A percentile compares a stretch with the other conserved stretches of the same genome.
Conservation (phyloP, 2,329 filamentous ascomycete genomes). For the Neophaeococcomyces aloes region DNA sequence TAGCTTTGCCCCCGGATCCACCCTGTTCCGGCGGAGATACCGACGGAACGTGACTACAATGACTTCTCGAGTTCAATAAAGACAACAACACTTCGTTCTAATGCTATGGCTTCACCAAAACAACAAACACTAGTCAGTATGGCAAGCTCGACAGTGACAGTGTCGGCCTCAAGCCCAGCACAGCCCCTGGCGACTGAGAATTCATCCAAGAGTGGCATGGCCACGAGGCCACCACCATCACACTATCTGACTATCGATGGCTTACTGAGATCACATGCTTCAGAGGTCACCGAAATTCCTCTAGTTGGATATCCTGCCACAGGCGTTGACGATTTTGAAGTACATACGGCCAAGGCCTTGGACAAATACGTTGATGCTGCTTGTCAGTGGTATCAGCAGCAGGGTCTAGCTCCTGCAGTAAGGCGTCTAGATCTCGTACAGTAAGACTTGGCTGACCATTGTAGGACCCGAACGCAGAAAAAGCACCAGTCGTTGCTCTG, state of each 20-base stretch:
- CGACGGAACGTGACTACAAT: background rate
- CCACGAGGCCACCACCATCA: conserved; percentile 2
- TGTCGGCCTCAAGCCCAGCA: background rate
- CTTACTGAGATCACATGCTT: conserved; percentile 9
- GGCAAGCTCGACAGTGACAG: conserved; percentile 1
- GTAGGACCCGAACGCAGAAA: conserved; percentile 4
- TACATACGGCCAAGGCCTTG: conserved; percentile 8
- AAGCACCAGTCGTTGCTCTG: conserved; percentile 12
- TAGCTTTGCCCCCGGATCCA: too few species aligned
- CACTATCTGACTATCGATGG: conserved; percentile 12
- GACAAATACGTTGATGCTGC: conserved; percentile 14
- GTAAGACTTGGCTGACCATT: background rate
- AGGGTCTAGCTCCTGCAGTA: conserved; percentile 10
- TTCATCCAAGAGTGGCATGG: conserved; percentile 2
- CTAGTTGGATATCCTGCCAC: conserved; percentile 13
- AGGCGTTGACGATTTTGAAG: conserved; percentile 11
- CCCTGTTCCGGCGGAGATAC: background rate
- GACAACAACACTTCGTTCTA: too few species aligned
- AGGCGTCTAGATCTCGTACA: background rate
- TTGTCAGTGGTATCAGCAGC: conserved; percentile 11
- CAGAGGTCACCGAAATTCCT: conserved; percentile 6
- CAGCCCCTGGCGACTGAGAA: conserved; percentile 3
- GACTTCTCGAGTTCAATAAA: too few species aligned
- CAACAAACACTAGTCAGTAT: background rate
- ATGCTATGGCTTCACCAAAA: background rate